Evolutionary conservation across 1,284 basidiomycete genomes (phyloP).

Genomic region (Fomitopsis schrenkii): DNA sequence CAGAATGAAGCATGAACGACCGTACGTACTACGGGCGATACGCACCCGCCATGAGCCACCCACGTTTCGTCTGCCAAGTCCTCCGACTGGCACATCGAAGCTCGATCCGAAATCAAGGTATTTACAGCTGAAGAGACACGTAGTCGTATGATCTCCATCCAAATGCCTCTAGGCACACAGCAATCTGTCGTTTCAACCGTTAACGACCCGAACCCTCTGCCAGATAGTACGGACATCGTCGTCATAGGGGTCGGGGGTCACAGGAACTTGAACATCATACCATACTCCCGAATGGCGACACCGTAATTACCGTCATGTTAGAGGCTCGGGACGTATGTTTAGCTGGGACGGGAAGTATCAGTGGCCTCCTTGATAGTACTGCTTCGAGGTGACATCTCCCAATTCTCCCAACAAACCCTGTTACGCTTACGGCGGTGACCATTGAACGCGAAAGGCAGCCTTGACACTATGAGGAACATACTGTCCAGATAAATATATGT

Average conservation of each 20-base stretch:
- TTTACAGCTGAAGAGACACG: constrained; percentile 17
- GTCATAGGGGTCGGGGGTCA: constrained; percentile 73
- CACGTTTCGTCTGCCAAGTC: too few species aligned
- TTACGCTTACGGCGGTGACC: constrained; percentile 2
- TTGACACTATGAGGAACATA: background rate
- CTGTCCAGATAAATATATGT: background rate
- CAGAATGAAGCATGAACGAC: too few species aligned
- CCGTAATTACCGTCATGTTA: constrained; percentile 51
- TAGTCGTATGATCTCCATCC: constrained; percentile 6
- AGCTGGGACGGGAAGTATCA: constrained; percentile 56
- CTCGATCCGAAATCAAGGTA: too few species aligned
- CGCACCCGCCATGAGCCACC: too few species aligned
- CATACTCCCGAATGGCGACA: constrained; percentile 37
- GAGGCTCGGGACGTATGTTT: constrained; percentile 68
- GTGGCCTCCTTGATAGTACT: too few species aligned
- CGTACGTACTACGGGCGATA: too few species aligned
- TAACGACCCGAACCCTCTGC: constrained; percentile 29
- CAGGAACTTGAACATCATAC: constrained; percentile 57
- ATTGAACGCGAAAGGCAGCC: background rate
- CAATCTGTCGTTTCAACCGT: constrained; percentile 43
- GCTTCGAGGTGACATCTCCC: constrained; percentile 66
- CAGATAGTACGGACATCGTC: constrained; percentile 54
- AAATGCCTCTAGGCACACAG: constrained; percentile 50
- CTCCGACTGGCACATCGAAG: too few species aligned
- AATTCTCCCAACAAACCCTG: constrained; percentile 42